Conservation (phyloP, 768 basidiomycete genomes). For the Cyclocybe cylindracea region DNA sequence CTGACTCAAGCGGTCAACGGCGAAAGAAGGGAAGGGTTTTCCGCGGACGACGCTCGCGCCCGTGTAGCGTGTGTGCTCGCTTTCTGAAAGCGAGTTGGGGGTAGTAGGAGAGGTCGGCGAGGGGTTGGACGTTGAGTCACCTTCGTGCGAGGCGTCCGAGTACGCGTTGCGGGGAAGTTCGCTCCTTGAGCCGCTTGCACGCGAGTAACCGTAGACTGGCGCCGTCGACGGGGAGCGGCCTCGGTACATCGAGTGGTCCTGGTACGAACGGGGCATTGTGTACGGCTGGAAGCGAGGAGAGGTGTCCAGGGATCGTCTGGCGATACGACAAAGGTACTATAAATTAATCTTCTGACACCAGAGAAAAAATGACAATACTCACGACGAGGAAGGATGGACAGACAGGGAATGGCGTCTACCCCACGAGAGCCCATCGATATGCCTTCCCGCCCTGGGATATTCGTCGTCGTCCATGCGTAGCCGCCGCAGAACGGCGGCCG, state of each 20-base stretch:
- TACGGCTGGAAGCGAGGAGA: slow-evolving; percentile 34
- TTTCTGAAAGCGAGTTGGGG: slow-evolving; percentile 44
- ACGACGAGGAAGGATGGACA: slow-evolving; percentile 30
- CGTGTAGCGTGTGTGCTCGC: slow-evolving; percentile 12
- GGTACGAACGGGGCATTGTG: slow-evolving; percentile 22
- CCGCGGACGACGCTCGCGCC: slow-evolving; percentile 12
- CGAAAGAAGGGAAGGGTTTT: slow-evolving; percentile 14
- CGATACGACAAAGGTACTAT: slow-evolving; percentile 6
- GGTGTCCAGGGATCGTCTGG: slow-evolving; percentile 22
- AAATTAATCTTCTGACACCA: neutral
- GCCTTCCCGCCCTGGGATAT: slow-evolving; percentile 22
- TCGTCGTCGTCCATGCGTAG: slow-evolving; percentile 56
- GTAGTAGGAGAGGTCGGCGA: slow-evolving; percentile 60
- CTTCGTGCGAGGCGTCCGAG: slow-evolving; percentile 43
- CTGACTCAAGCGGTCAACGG: slow-evolving; percentile 13
- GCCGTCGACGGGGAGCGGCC: slow-evolving; percentile 21
- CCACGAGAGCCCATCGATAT: slow-evolving; percentile 31
- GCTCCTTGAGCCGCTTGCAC: slow-evolving; percentile 6
- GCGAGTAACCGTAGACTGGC: slow-evolving; percentile 3
- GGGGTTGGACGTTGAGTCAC: slow-evolving; percentile 47
- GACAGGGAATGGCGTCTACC: slow-evolving; percentile 46
- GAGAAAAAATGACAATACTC: neutral
- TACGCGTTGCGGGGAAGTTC: slow-evolving; percentile 10
- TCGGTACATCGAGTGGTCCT: slow-evolving; percentile 23
- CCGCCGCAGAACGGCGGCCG: slow-evolving; percentile 65